These are phyloP conservation scores for Ottelia alismoides DNA, from an alignment of 106 monocot genomes.

Conservation along the genomic window DNA sequence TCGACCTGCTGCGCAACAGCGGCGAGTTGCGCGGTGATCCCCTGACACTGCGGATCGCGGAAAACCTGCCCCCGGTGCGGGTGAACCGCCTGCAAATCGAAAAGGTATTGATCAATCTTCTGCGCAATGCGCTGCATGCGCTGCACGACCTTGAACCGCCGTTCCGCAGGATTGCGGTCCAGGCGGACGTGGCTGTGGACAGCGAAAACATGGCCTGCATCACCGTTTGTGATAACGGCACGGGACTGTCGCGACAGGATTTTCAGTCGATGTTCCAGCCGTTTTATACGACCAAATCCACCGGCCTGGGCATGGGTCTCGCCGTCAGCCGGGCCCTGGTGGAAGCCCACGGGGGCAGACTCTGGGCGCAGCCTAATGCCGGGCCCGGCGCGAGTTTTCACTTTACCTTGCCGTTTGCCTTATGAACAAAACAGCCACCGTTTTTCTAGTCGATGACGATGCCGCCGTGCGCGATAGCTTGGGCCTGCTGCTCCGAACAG, in stretches of 20 bases:
- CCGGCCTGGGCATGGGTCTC: neutral
- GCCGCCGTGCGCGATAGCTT: neutral
- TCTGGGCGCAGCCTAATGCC: neutral
- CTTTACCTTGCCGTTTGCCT: neutral
- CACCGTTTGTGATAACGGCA: neutral
- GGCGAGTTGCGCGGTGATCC: too few relatives aligned
- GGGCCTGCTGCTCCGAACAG: neutral
- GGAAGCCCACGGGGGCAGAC: neutral
- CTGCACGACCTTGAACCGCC: neutral
- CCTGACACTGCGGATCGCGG: neutral
- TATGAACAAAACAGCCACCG: neutral
- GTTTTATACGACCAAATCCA: neutral
- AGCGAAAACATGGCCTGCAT: neutral
- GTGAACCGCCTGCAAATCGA: neutral
- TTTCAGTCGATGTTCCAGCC: neutral
- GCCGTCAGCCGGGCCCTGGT: neutral
- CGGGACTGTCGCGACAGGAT: neutral
- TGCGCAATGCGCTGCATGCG: neutral
- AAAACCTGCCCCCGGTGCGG: neutral
- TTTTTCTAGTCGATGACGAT: neutral
- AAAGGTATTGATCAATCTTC: neutral
- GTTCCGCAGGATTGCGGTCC: neutral
- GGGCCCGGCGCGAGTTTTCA: neutral
- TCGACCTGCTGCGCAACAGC: neutral
- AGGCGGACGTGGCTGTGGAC: too few relatives aligned